phyloP scores from a whole-genome alignment of 2,329 filamentous ascomycete species.

The Cytospora schulzeri region DNA sequence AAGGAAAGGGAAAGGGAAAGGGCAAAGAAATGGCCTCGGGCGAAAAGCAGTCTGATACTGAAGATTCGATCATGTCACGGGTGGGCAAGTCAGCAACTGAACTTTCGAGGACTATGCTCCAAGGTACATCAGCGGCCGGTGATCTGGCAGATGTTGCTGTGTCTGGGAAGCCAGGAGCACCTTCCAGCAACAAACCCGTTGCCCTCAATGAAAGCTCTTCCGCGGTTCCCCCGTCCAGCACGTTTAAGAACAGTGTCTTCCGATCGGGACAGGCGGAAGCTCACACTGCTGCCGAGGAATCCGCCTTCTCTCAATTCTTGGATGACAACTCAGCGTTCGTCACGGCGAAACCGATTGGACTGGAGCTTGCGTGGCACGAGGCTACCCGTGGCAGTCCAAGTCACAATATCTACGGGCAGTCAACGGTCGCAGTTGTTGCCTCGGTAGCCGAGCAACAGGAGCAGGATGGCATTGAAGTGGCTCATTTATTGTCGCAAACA shows the following conservation, averaged over 20 bases:
- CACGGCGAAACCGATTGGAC: slow-evolving; percentile 28
- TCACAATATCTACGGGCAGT: background rate
- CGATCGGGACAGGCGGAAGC: slow-evolving; percentile 34
- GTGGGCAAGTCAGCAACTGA: slow-evolving; percentile 31
- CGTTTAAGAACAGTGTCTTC: slow-evolving; percentile 31
- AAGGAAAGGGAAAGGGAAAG: slow-evolving; percentile 16
- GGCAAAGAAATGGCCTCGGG: slow-evolving; percentile 20
- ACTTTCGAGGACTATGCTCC: slow-evolving; percentile 33
- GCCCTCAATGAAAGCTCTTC: slow-evolving; percentile 31
- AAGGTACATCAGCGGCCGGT: slow-evolving; percentile 17
- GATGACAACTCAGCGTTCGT: slow-evolving; percentile 32
- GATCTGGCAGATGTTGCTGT: slow-evolving; percentile 15
- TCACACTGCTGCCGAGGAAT: slow-evolving; percentile 38
- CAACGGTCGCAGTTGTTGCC: slow-evolving; percentile 4
- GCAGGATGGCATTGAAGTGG: slow-evolving; percentile 44
- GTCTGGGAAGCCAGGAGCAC: slow-evolving; percentile 21
- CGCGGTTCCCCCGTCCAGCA: slow-evolving; percentile 24
- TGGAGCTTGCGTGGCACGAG: slow-evolving; percentile 29
- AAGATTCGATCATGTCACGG: slow-evolving; percentile 24
- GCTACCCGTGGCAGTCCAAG: background rate
- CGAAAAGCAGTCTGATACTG: slow-evolving; percentile 8
- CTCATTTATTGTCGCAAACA: slow-evolving; percentile 39
- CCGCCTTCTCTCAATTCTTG: slow-evolving; percentile 42
- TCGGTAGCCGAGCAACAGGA: slow-evolving; percentile 40
- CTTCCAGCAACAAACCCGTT: slow-evolving; percentile 1